Evolutionary conservation across 805 yeast genomes (phyloP), one percentile per base, ranked within the genome.

Genomic region (Groenewaldozyma tartarivorans): DNA sequence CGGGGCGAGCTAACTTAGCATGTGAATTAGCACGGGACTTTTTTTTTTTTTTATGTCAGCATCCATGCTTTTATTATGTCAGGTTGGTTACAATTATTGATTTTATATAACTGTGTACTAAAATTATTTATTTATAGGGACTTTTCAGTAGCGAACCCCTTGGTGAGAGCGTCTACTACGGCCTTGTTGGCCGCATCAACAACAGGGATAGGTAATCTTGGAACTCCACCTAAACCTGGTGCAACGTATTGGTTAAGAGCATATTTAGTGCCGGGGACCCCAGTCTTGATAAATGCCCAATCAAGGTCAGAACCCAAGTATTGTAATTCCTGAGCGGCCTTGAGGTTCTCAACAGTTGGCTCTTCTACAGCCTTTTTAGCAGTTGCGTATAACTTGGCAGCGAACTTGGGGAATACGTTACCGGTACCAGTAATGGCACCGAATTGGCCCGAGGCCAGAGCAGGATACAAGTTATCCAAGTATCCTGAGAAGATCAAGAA

Each of bases 341-440:
- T 24, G 13, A 24, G 11, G 29, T 24, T 24, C 44, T 58, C 65
- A 35, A 56, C 60, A 31, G 52, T 42, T 39, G 70, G 62, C 22
- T 74, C 75, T 9, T 53, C 55, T 32, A 62, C 58, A 15, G 68
- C 58, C 13, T 24, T 24, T 7, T 9, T 13, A 9, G 29, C 7
- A 34, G 54, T 49, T 33, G 63, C 56, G 48, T 57, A 69, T 31
- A 74, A 52, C 38, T 60, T 60, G 38, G 68, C 71, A 33, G 66
- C 66, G 4, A 68, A 56, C 56, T 70, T 69, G 44, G 79, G 79
- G 58, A 63, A 71, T 3, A 72, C 73, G 27, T 74, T 75, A 32
- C 71, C 61, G 24, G 72, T 57, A 4, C 75, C 79, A 51, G 72
- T 77, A 43, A 74, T 67, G 13, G 75, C 63, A 26, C 77, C 78